Evolutionary conservation across 2,329 filamentous ascomycete genomes (phyloP), one percentile per base, ranked within the genome.

Genomic region (Geoglossum cookeanum): DNA sequence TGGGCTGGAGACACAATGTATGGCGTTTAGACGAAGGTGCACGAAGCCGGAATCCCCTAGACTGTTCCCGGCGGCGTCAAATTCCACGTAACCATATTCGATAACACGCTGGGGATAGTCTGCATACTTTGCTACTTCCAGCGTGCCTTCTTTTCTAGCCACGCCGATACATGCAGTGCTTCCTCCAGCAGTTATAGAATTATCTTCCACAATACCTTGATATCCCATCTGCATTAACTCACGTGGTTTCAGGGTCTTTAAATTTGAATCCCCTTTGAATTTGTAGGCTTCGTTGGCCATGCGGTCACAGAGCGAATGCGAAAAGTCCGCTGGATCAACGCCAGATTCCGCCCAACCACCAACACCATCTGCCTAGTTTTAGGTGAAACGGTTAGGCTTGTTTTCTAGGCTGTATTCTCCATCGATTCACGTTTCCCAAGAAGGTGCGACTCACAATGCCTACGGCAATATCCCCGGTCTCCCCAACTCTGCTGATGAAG

Each of bases 11-110:
- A 82, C 84, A 58, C 84, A 79, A 68, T 92, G 84, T 35, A 98
- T 86, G 13, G 85, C 87, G 63, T 91, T 94, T 30, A 87, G 78
- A 13, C 89, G 82, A 59, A 97, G 75, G 60, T 94, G 84, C 58
- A 97, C 78, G 68, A 90, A 97, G 35, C 92, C 92, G 30, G 89
- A 96, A 72, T 98, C 92, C 62, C 92, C 92, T 37, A 98, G 76
- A 70, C 73, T 76, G 58, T 57, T 56, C 8, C 42, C 33, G 13
- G 13, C 13, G 37, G 11, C 6, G 13, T 55, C 37, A 52, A 33
- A 4, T 22, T n/a, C 17, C 15, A 15, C 17, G n/a, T n/a, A 22
- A 30, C 39, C 27, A 27, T 45, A 48, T 13, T 5, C 44, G 45
- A 27, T n/a, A 15, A n/a, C 32, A n/a, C 17, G 45, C 17, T 27